phyloP scores from a whole-genome alignment of 768 basidiomycete genomes.

The Hypholoma sublateritium region DNA sequence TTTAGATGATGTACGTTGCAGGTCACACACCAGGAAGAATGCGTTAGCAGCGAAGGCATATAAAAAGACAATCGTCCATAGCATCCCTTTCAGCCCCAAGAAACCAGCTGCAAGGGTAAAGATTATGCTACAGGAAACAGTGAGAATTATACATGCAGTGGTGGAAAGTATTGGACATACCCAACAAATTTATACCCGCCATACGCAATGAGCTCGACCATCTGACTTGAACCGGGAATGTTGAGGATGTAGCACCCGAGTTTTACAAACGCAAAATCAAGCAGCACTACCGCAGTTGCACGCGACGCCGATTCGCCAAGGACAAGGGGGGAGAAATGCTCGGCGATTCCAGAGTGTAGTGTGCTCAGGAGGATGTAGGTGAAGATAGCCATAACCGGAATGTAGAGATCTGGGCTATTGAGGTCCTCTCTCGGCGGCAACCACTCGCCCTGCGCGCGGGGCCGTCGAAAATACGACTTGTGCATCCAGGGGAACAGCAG shows the following conservation, averaged over 20 bases:
- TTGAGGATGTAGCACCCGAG: constrained; percentile 93
- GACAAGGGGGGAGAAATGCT: constrained; percentile 83
- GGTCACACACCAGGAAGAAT: constrained; percentile 78
- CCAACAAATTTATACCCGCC: constrained; percentile 98
- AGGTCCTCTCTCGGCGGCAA: constrained; percentile 90
- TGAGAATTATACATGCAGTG: background rate
- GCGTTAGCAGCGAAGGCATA: constrained; percentile 90
- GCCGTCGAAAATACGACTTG: constrained; percentile 79
- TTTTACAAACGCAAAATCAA: constrained; percentile 89
- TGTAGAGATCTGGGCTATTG: constrained; percentile 95
- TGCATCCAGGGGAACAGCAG: constrained; percentile 97
- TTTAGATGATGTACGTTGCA: background rate
- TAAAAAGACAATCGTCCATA: constrained; percentile 72
- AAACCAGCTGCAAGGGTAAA: constrained; percentile 74
- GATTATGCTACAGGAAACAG: constrained; percentile 64
- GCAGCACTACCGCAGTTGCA: constrained; percentile 77
- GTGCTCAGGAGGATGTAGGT: constrained; percentile 93
- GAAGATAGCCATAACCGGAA: constrained; percentile 95
- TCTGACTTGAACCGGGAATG: constrained; percentile 68
- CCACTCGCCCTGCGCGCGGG: constrained; percentile 68
- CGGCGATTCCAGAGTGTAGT: constrained; percentile 78
- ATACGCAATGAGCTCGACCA: constrained; percentile 86
- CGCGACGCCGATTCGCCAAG: constrained; percentile 86
- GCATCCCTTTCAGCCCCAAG: constrained; percentile 54
- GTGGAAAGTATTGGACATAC: constrained; percentile 39